A percentile compares a stretch with the other conserved stretches of the same genome.
Conservation (phyloP, 306 rosid genomes). For the Quillaja saponaria region DNA sequence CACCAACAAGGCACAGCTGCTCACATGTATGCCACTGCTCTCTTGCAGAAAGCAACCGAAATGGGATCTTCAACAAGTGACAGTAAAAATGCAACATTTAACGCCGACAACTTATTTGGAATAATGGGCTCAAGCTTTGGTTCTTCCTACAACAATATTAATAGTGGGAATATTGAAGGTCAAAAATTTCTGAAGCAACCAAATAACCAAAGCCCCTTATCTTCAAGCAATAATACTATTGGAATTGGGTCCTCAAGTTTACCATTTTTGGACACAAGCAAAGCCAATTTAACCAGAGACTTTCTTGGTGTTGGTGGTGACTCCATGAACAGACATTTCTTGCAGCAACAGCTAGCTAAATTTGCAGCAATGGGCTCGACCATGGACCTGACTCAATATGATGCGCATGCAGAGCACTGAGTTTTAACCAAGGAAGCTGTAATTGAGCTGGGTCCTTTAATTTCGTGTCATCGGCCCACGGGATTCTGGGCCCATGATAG, state of each 20-base stretch:
- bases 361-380: constrained; percentile 53
- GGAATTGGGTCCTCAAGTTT: constrained; percentile 24
- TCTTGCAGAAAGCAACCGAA: constrained; percentile 59
- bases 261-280: constrained; percentile 25
- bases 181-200: constrained; percentile 27
- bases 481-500: too few relatives aligned
- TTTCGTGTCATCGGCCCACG: too few relatives aligned
- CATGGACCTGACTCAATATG: constrained; percentile 45
- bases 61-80: constrained; percentile 59
- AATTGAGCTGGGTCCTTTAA: too few relatives aligned
- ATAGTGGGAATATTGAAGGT: constrained; percentile 6
- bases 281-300: constrained; percentile 60
- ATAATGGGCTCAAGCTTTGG: constrained; percentile 16
- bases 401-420: constrained; percentile 33
- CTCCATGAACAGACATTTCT: constrained; percentile 38
- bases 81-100: constrained; percentile 34
- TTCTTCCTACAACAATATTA: not conserved
- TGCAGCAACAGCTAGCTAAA: constrained; percentile 54
- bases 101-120: constrained; percentile 29
- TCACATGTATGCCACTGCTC: constrained; percentile 74
- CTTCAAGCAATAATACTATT: too few relatives aligned
- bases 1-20: constrained; percentile 22
- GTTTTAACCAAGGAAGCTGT: too few relatives aligned
- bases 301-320: constrained; percentile 80
- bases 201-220: too few relatives aligned